Percentiles rank a stretch among this genome's conserved stretches.
These are phyloP conservation scores for Theileria luwenshuni DNA, from an alignment of 169 alveolate genomes.

Conservation along the genomic window DNA sequence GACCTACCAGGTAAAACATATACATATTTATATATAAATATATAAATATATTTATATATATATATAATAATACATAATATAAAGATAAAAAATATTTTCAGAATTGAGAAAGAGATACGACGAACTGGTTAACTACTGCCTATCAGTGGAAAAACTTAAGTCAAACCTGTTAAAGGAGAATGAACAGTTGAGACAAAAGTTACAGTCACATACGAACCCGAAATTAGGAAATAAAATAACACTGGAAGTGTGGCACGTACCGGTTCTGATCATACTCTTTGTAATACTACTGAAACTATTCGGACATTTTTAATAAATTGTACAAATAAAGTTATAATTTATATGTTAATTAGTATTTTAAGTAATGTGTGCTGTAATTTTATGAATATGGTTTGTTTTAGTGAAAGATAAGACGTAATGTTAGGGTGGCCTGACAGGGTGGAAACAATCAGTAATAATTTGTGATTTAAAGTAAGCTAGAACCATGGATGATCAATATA, in stretches of 20 bases:
- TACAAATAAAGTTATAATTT: background rate
- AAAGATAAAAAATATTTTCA: conserved; percentile 27
- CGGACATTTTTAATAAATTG: conserved; percentile 41
- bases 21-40: conserved; percentile 31
- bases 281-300: conserved; percentile 49
- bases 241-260: conserved; percentile 67
- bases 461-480: background rate
- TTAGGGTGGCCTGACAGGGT: background rate
- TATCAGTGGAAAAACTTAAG: conserved; percentile 84
- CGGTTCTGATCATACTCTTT: conserved; percentile 52
- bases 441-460: too few relatives aligned
- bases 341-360: background rate
- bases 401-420: background rate
- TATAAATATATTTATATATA: background rate
- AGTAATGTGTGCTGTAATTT: background rate
- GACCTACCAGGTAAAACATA: conserved; percentile 65
- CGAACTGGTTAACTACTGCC: conserved; percentile 84
- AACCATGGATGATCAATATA: conserved; percentile 65
- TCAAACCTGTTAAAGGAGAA: conserved; percentile 76
- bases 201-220: conserved; percentile 36
- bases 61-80: background rate
- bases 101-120: conserved; percentile 80
- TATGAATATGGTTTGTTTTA: background rate
- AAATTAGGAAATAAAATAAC: conserved; percentile 38
- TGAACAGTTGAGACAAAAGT: conserved; percentile 70